These are phyloP conservation scores for Symbiodinium natans DNA, from an alignment of 73 alveolate species.

Conservation along the genomic window DNA sequence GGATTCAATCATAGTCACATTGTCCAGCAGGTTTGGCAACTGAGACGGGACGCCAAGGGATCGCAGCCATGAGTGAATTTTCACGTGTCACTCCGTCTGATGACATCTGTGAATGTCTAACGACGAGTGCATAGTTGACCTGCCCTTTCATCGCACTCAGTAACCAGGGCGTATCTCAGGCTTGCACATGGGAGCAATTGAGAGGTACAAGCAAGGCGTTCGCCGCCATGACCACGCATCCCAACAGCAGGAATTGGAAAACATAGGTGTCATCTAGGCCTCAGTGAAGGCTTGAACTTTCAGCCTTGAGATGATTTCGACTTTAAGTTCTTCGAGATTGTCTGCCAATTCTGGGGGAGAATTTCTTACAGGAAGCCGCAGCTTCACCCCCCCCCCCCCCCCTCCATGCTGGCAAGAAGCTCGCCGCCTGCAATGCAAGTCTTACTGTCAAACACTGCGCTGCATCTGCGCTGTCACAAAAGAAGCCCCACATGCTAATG, in stretches of 20 bases:
- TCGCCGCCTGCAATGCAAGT: not conserved
- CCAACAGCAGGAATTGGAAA: slow-evolving; percentile 52
- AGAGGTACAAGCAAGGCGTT: slow-evolving; percentile 86
- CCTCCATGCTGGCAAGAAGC: not conserved
- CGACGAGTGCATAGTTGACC: no score
- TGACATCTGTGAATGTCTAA: no score
- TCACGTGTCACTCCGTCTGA: no score
- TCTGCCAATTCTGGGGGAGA: no score
- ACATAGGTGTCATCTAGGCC: slow-evolving; percentile 45
- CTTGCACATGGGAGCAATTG: slow-evolving; percentile 31
- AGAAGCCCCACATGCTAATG: not conserved
- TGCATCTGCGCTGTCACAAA: not conserved
- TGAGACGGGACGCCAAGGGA: no score
- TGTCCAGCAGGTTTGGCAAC: slow-evolving; percentile 70
- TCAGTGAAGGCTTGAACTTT: no score
- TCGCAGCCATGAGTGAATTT: no score
- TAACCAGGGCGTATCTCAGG: not conserved
- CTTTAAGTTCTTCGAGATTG: no score
- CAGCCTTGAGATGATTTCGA: no score
- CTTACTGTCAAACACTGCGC: not conserved
- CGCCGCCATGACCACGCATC: slow-evolving; percentile 49
- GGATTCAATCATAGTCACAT: slow-evolving; percentile 86
- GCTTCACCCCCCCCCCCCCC: no score
- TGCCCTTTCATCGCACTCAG: no score
- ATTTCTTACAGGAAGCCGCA: no score